Conservation (phyloP, 306 rosid species). For the Gastrolobium villosum region DNA sequence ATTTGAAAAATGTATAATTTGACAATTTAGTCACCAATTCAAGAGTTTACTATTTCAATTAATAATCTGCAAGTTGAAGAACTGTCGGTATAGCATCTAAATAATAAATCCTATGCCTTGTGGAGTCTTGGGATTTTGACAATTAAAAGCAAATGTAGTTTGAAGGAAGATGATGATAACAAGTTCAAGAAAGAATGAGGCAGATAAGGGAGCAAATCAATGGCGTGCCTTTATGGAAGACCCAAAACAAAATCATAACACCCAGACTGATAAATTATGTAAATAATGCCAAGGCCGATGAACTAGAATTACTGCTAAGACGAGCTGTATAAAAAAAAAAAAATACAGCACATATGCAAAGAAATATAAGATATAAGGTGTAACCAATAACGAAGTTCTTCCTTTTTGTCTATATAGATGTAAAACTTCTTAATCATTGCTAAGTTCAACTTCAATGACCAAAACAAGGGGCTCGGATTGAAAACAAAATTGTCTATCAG, state of each 20-base stretch:
- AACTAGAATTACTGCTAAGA: conserved; percentile 15
- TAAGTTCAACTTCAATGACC: conserved; percentile 3
- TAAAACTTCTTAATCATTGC: conserved; percentile 1
- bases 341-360: not conserved
- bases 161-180: not conserved
- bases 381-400: not conserved
- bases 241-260: conserved; percentile 13
- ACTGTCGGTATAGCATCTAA: conserved; percentile 13
- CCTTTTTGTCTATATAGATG: not conserved
- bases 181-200: not conserved
- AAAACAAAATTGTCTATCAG: conserved; percentile 34
- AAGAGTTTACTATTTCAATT: not conserved
- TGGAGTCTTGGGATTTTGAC: conserved; percentile 1
- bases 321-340: not conserved
- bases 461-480: not conserved
- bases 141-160: not conserved
- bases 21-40: conserved; percentile 9
- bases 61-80: conserved; percentile 25
- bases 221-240: not conserved
- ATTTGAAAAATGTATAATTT: not conserved
- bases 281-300: not conserved
- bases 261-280: not conserved
- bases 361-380: not conserved
- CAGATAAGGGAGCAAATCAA: not conserved
- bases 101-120: not conserved